phyloP scores from a whole-genome alignment of 371 early-diverging fungal genomes.

The Sporodiniella umbellata region DNA sequence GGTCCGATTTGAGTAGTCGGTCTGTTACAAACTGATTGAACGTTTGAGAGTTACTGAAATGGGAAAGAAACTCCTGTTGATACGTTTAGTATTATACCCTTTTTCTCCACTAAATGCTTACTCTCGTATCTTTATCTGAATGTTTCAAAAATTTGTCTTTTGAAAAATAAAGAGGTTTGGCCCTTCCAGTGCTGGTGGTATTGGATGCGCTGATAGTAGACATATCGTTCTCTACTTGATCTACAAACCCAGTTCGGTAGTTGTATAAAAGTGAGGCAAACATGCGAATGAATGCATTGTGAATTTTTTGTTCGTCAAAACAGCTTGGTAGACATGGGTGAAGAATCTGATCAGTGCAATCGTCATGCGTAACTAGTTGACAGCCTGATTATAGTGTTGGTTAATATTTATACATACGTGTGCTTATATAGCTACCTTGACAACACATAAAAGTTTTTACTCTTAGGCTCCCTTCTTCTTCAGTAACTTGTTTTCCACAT shows the following conservation, averaged over 20 bases:
- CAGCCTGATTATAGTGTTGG: slow-evolving; percentile 39
- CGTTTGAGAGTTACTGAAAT: slow-evolving; percentile 70
- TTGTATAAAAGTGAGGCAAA: slow-evolving; percentile 75
- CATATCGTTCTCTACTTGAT: slow-evolving; percentile 24
- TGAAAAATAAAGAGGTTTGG: slow-evolving; percentile 35
- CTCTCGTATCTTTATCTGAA: slow-evolving; percentile 67
- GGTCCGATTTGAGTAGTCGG: slow-evolving; percentile 58
- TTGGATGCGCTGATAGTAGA: slow-evolving; percentile 10
- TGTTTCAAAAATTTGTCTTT: slow-evolving; percentile 62
- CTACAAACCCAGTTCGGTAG: slow-evolving; percentile 59
- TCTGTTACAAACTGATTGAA: slow-evolving; percentile 82
- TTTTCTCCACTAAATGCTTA: slow-evolving; percentile 17
- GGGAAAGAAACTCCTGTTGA: slow-evolving; percentile 54
- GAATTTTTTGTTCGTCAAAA: slow-evolving; percentile 72
- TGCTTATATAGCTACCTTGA: slow-evolving; percentile 25
- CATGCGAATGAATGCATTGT: slow-evolving; percentile 68
- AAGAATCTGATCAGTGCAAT: slow-evolving; percentile 51
- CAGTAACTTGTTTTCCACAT: slow-evolving; percentile 34
- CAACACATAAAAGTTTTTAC: slow-evolving; percentile 44
- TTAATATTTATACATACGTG: neutral
- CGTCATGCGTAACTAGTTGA: slow-evolving; percentile 56
- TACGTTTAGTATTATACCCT: neutral
- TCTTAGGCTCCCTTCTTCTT: slow-evolving; percentile 11
- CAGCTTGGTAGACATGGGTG: slow-evolving; percentile 59
- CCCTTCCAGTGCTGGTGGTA: slow-evolving; percentile 18